phyloP scores from a whole-genome alignment of 2,329 filamentous ascomycete genomes.

The Cadophora sp. region DNA sequence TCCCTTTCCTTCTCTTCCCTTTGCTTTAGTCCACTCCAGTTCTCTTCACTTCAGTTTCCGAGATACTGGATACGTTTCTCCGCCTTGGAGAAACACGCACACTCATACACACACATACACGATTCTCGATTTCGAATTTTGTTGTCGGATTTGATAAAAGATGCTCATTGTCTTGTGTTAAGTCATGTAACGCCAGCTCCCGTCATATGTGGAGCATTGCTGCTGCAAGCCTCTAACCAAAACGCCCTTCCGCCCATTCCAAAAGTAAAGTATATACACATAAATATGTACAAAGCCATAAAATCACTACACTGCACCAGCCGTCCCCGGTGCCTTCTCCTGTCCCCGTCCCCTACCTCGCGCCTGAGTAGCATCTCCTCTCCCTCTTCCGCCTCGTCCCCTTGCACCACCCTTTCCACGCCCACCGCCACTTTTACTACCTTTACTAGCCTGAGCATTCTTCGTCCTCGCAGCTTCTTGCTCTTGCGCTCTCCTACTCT shows the following conservation, averaged over 20 bases:
- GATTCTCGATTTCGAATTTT: too few species aligned
- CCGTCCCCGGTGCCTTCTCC: constrained; percentile 26
- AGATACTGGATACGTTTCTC: too few species aligned
- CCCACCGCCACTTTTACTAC: constrained; percentile 12
- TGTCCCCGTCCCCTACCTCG: constrained; percentile 22
- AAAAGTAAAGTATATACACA: constrained; percentile 20
- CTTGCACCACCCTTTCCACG: constrained; percentile 21
- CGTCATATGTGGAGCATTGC: constrained; percentile 22
- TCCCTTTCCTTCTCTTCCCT: too few species aligned
- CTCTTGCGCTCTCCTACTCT: constrained; percentile 71
- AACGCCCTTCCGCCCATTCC: constrained; percentile 21
- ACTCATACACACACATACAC: too few species aligned
- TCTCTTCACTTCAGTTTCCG: too few species aligned
- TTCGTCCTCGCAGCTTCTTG: constrained; percentile 38
- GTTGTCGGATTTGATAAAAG: too few species aligned
- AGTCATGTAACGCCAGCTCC: constrained; percentile 19
- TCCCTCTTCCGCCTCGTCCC: constrained; percentile 23
- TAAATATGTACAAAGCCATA: constrained; percentile 10
- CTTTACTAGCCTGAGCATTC: not conserved
- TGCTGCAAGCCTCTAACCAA: constrained; percentile 21
- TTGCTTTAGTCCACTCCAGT: too few species aligned
- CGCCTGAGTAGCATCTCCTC: constrained; percentile 17
- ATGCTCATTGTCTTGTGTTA: not conserved
- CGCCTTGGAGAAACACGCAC: too few species aligned
- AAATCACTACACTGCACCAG: not conserved